Evolutionary conservation across 2,329 filamentous ascomycete species (phyloP).

Genomic region (Hypoxylon sp.): DNA sequence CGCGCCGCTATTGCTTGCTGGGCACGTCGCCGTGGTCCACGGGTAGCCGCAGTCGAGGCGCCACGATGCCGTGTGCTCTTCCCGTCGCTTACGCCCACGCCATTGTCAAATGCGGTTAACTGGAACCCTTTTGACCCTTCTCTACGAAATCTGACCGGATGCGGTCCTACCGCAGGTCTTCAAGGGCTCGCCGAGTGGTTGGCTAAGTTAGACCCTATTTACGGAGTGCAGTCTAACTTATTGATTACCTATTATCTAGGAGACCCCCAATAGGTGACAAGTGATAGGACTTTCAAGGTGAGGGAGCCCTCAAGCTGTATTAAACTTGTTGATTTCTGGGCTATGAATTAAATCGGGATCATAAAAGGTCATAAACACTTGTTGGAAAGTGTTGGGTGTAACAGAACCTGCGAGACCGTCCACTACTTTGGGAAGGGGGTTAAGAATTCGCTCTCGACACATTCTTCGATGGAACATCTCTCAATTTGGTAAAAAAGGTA

Average conservation of each 20-base stretch:
- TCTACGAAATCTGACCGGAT: conserved; percentile 30
- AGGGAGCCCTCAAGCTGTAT: background rate
- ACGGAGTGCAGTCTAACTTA: background rate
- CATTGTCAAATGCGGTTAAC: background rate
- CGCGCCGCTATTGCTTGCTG: conserved; percentile 46
- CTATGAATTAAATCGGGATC: background rate
- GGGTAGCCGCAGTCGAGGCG: conserved; percentile 48
- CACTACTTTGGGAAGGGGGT: background rate
- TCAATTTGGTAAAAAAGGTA: background rate
- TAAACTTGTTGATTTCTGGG: background rate
- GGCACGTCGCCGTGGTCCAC: conserved; percentile 44
- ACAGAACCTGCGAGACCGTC: conserved; percentile 1
- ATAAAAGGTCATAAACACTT: background rate
- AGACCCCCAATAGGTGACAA: conserved; percentile 16
- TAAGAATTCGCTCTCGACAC: background rate
- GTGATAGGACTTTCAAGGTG: conserved; percentile 5
- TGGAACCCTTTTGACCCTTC: background rate
- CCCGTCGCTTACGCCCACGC: conserved; percentile 2
- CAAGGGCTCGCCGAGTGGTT: conserved; percentile 31
- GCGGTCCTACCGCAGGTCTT: conserved; percentile 21
- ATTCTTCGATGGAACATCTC: conserved; percentile 6
- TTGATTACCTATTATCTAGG: conserved; percentile 29
- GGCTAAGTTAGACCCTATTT: conserved; percentile 31
- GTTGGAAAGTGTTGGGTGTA: background rate
- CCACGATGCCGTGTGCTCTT: conserved; percentile 35